phyloP scores from a whole-genome alignment of 1,284 basidiomycete species.

The Leccinum pallidistipes region DNA sequence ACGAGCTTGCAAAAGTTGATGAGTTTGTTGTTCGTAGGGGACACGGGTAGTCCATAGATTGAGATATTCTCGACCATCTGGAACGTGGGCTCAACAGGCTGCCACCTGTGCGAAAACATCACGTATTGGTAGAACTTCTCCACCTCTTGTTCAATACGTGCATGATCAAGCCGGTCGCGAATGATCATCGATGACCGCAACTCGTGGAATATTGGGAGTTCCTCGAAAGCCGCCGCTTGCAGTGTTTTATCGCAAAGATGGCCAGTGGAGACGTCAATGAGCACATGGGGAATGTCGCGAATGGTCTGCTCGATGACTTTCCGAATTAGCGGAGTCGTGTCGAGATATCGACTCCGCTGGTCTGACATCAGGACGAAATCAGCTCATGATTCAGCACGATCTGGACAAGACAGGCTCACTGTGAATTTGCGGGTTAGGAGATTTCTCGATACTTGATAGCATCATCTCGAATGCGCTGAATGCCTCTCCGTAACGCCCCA shows the following conservation, averaged over 20 bases:
- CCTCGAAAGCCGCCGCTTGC: neutral
- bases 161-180: neutral
- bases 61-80: neutral
- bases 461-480: neutral
- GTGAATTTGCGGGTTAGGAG: neutral
- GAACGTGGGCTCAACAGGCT: neutral
- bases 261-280: neutral
- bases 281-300: neutral
- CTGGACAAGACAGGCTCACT: neutral
- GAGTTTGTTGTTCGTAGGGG: neutral
- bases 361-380: neutral
- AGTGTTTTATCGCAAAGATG: neutral
- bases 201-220: neutral
- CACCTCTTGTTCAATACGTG: neutral
- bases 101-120: neutral
- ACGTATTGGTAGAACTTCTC: neutral
- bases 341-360: neutral
- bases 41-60: neutral
- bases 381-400: neutral
- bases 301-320: neutral
- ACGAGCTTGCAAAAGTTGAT: neutral
- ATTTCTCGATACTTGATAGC: neutral
- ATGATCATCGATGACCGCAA: neutral
- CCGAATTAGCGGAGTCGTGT: neutral
- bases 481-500: neutral